Percentiles rank a stretch among this genome's conserved stretches.
These are phyloP conservation scores for Hanseniaspora nectarophila DNA, from an alignment of 805 yeast genomes.

Conservation along the genomic window DNA sequence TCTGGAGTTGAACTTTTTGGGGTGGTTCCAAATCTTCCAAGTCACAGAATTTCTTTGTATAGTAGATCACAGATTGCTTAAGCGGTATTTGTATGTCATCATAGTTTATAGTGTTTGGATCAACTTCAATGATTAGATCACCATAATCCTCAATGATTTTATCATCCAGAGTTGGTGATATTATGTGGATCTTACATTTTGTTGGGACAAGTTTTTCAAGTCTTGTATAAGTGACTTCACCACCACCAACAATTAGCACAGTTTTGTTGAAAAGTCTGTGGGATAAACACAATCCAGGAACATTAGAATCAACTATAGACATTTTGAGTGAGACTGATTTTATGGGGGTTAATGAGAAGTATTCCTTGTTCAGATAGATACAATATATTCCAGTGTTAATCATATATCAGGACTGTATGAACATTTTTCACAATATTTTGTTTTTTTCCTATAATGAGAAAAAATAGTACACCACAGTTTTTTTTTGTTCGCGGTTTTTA, in stretches of 20 bases:
- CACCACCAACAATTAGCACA: conserved; percentile 28
- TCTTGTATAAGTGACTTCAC: conserved; percentile 28
- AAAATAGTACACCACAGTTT: conserved; percentile 7
- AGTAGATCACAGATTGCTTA: background rate
- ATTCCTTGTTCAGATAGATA: too few relatives aligned
- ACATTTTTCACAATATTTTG: too few relatives aligned
- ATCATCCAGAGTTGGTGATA: conserved; percentile 17
- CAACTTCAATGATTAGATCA: background rate
- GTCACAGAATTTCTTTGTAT: background rate
- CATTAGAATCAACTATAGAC: conserved; percentile 10
- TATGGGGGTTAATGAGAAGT: too few relatives aligned
- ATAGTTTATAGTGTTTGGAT: background rate
- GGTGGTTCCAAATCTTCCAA: conserved; percentile 8
- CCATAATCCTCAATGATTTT: conserved; percentile 3
- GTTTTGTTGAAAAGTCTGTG: conserved; percentile 22
- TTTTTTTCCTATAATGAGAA: background rate
- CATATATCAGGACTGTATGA: too few relatives aligned
- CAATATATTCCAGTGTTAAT: too few relatives aligned
- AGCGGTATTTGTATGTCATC: background rate
- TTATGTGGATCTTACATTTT: conserved; percentile 25
- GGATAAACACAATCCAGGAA: conserved; percentile 24
- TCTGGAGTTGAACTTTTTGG: background rate
- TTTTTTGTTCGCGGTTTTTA: background rate
- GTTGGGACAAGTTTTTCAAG: conserved; percentile 26
- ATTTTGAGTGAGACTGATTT: background rate